Evolutionary conservation across 1,284 basidiomycete genomes (phyloP), one percentile per base, ranked within the genome.

Genomic region (Ustilago esculenta): DNA sequence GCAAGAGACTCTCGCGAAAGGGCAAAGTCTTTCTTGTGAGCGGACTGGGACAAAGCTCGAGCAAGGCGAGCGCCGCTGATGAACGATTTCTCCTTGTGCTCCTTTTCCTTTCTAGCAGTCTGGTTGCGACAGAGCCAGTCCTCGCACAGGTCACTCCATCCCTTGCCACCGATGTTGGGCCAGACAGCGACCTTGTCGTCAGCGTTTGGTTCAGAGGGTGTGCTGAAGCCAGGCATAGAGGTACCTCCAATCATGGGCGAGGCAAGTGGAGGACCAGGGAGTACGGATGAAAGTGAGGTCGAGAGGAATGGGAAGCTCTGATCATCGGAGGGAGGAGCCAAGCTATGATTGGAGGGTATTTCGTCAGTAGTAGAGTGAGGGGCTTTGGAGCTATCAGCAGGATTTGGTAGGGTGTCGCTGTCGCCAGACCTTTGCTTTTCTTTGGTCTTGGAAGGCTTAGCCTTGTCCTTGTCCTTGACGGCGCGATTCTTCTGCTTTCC

Each of bases 81-180:
- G 40, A 70, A 64, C 3, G 50, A 35, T 23, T 60, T 60, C 9
- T 58, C 66, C 43, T 55, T 55, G 40, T 33, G 33, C 1, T 49
- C 65, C 30, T 57, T 63, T n/a, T 61, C 53, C 32, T 54, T 61
- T 15, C 45, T 57, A 2, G 51, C 46, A 14, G 36, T 46, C n/a
- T 48, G 73, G 40, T 72, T 81, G 29, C 70, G 72, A 53, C 75
- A 77, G n/a, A 83, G 73, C 77, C 81, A 83, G 23, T 80, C 72
- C 40, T 84, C 82, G 41, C 83, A 81, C 17, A 81, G 63, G 30
- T 81, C 80, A 25, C 82, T 83, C 83, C 83, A 79, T 0, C 76
- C 76, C 24, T 63, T 74, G n/a, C 75, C 75, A 20, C 70, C 67
- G n/a, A 69, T 39, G 35, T 46, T 66, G 32, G 55, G 56, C 57